Base-by-base conservation (phyloP, 768 basidiomycete species). In the Chalciporus sphaerocephalus region DNA sequence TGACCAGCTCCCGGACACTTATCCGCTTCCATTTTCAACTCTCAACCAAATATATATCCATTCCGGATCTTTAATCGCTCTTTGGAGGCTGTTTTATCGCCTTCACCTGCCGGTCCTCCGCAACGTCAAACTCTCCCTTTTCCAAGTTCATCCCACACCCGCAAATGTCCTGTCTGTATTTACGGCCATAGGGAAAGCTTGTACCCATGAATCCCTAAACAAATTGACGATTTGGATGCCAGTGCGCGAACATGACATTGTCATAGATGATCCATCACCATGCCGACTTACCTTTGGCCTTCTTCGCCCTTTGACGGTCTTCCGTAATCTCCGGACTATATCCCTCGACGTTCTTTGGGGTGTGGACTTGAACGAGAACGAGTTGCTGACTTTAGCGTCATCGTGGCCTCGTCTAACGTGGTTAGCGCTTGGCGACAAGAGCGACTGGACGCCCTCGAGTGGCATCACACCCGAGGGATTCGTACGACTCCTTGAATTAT, bases 381-480 rank as follows among this genome's bases (percentile, higher is more conserved):
- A 44, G 15, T 28, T 57, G 2, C 40, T 56, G 16, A 17, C 21
- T 17, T 36, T 57, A 21, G 51, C 48, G 23, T 56, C 55, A 12
- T 48, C 42, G 1, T 57, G 55, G 55, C 48, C 55, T 5, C 30
- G 18, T 11, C 17, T 57, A 24, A 38, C 50, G 17, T 0, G 0
- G 2, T 40, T 57, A 1, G 16, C 25, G 8, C 24, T 57, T 18
- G 42, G 45, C 6, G 1, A 7, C 2, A 9, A 47, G 3, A 6
- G 8, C 28, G 47, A 46, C 20, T 56, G 55, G 46, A 18, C 27
- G 6, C 1, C 27, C 12, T 37, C 27, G 7, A 46, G 50, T 4
- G 47, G 10, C 9, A 43, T 57, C 38, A 55, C 52, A 2, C 51
- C 44, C 1, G 11, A 6, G 1, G 48, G 56, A 13, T 51, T 57